Evolutionary conservation across 257 asterid genomes (phyloP).

Genomic region (Lithospermum erythrorhizon): DNA sequence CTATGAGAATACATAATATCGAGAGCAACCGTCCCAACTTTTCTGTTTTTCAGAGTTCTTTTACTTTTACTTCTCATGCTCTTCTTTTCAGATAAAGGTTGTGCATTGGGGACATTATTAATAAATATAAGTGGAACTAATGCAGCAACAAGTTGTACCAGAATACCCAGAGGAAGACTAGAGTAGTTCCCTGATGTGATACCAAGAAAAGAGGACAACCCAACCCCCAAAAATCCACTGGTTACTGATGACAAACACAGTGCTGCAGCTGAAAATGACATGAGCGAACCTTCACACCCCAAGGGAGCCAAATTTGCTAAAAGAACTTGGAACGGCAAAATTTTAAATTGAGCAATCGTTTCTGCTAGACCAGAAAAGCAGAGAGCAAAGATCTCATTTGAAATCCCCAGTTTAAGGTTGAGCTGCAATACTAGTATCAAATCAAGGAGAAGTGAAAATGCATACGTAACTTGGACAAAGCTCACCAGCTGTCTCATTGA

Average conservation of each 20-base stretch:
- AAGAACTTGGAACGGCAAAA: constrained; percentile 58
- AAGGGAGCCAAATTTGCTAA: constrained; percentile 70
- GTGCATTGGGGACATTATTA: constrained; percentile 29
- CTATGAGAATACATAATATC: constrained; percentile 44
- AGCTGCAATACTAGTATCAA: constrained; percentile 55
- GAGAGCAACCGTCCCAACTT: constrained; percentile 46
- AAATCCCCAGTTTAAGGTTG: constrained; percentile 47
- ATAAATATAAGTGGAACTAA: constrained; percentile 62
- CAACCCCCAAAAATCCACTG: constrained; percentile 64
- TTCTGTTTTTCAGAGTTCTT: constrained; percentile 34
- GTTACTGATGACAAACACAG: constrained; percentile 58
- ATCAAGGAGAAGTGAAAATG: constrained; percentile 67
- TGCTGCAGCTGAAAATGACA: constrained; percentile 64
- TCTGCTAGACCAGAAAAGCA: constrained; percentile 82
- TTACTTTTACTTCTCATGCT: constrained; percentile 33
- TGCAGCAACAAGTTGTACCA: constrained; percentile 60
- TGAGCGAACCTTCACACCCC: constrained; percentile 76
- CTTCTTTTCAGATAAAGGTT: constrained; percentile 27
- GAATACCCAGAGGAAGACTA: constrained; percentile 51
- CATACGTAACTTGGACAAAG: constrained; percentile 38
- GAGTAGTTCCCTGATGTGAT: constrained; percentile 51
- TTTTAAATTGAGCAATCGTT: constrained; percentile 65
- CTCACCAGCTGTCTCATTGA: constrained; percentile 47
- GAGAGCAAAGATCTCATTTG: constrained; percentile 56
- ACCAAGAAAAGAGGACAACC: constrained; percentile 59